These are phyloP conservation scores for Trichoderma sp. DNA, from an alignment of 2,329 filamentous ascomycete species.

Conservation along the genomic window DNA sequence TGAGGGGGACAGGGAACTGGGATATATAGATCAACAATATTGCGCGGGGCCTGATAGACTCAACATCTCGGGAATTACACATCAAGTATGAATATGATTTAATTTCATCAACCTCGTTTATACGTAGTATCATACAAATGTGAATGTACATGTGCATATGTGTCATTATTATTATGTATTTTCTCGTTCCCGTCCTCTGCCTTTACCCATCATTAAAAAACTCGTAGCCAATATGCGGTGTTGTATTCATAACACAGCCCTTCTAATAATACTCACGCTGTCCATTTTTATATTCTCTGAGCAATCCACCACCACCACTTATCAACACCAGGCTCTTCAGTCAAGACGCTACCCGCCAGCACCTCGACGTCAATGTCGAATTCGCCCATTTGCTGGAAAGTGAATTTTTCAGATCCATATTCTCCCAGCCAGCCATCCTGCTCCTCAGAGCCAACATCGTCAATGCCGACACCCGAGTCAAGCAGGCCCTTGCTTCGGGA, in stretches of 20 bases:
- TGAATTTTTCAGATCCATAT: conserved; percentile 73
- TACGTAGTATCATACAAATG: neutral
- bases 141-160: neutral
- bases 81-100: neutral
- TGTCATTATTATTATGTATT: conserved; percentile 14
- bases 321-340: conserved; percentile 66
- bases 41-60: conserved; percentile 35
- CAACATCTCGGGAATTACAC: conserved; percentile 38
- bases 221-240: neutral
- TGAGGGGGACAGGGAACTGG: neutral
- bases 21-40: conserved; percentile 19
- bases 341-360: conserved; percentile 67
- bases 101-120: neutral
- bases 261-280: neutral
- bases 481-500: conserved; percentile 77
- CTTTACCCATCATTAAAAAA: neutral
- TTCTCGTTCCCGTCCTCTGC: neutral
- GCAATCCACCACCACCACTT: conserved; percentile 93
- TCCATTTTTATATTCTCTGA: conserved; percentile 56
- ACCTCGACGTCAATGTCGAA: conserved; percentile 77
- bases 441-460: conserved; percentile 61
- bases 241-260: conserved; percentile 24
- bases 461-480: conserved; percentile 72
- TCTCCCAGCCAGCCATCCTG: conserved; percentile 83
- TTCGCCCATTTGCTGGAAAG: conserved; percentile 78